phyloP scores from a whole-genome alignment of 192 early-diverging fungal genomes.

The Coemansia sp. region DNA sequence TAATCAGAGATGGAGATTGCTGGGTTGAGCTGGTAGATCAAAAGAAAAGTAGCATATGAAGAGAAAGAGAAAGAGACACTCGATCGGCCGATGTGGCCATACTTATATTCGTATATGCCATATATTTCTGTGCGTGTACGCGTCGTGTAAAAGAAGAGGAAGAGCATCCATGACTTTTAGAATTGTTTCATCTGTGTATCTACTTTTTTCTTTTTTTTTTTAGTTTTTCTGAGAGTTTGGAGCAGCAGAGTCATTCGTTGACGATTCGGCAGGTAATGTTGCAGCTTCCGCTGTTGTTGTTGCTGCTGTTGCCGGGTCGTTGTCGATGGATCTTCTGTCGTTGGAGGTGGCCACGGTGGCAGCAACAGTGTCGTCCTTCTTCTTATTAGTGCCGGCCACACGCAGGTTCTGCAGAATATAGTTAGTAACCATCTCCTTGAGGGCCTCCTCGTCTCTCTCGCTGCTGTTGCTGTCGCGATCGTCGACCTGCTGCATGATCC shows the following conservation, averaged over 20 bases:
- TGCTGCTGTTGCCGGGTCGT: conserved; percentile 12
- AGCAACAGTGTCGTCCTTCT: conserved; percentile 37
- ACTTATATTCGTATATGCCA: no score
- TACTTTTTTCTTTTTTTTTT: neutral
- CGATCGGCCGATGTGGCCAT: no score
- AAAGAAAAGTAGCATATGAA: no score
- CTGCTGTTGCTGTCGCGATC: conserved; percentile 41
- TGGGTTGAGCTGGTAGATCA: no score
- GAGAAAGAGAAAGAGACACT: no score
- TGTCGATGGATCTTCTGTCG: conserved; percentile 35
- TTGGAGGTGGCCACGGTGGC: conserved; percentile 41
- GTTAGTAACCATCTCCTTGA: conserved; percentile 60
- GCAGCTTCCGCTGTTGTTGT: neutral
- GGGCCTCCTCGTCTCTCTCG: conserved; percentile 56
- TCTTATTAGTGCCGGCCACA: conserved; percentile 15
- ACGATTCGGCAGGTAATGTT: no score
- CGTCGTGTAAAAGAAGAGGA: no score
- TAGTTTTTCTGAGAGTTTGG: neutral
- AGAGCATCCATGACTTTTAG: neutral
- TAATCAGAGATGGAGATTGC: no score
- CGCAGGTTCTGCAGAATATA: conserved; percentile 50
- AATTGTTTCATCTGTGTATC: neutral
- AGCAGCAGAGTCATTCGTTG: neutral
- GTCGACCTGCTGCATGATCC: conserved; percentile 61
- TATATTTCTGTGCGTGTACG: neutral